Evolutionary conservation across 73 alveolate genomes (phyloP).

Genomic region (Paramecium pentaurelia): DNA sequence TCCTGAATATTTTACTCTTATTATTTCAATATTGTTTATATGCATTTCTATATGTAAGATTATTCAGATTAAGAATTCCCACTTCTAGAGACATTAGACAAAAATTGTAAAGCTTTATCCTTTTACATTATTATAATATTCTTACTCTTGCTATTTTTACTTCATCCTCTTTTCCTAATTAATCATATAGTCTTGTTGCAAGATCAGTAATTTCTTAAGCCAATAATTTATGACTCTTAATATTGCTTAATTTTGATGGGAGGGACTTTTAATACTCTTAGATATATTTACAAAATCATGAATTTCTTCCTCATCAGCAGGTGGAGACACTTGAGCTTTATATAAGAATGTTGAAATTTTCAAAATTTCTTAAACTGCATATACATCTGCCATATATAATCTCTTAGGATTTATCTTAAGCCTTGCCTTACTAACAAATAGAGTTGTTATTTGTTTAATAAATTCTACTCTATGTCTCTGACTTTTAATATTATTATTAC

Average conservation of each 20-base stretch:
- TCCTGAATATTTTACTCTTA: conserved; percentile 37
- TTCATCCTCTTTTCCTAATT: conserved; percentile 93
- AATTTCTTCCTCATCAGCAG: conserved; percentile 76
- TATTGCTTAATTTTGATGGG: conserved; percentile 73
- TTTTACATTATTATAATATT: background rate
- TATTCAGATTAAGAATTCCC: conserved; percentile 23
- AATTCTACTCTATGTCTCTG: conserved; percentile 93
- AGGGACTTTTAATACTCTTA: background rate
- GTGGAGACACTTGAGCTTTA: conserved; percentile 85
- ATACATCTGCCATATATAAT: conserved; percentile 97
- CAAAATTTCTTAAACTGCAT: conserved; percentile 95
- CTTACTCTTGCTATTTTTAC: conserved; percentile 66
- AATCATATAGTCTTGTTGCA: conserved; percentile 94
- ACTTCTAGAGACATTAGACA: conserved; percentile 28
- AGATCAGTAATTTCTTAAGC: conserved; percentile 91
- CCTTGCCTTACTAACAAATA: conserved; percentile 90
- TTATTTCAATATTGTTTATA: conserved; percentile 27
- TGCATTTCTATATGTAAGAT: conserved; percentile 11
- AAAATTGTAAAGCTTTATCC: conserved; percentile 47
- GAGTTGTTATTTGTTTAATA: conserved; percentile 84
- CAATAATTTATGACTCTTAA: conserved; percentile 79
- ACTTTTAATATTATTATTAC: background rate
- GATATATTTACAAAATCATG: conserved; percentile 63
- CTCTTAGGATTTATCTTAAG: conserved; percentile 93
- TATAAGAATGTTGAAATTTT: conserved; percentile 93